Evolutionary conservation across 345 rosid genomes (phyloP), one percentile per base, ranked within the genome.

Genomic region (Eucalyptus decipiens): DNA sequence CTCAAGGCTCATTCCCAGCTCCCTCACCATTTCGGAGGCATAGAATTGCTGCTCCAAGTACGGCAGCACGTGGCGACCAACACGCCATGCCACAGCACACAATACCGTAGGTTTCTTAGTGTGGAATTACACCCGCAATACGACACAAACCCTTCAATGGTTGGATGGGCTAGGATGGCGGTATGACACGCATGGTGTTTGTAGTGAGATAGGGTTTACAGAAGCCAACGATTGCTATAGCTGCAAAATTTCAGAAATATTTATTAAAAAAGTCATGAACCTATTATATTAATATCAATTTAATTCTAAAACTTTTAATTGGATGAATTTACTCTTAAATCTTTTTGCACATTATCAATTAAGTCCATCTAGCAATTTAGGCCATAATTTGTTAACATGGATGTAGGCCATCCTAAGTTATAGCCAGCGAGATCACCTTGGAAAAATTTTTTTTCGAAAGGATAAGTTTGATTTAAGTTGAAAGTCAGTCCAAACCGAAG

Each of bases 31-130:
- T 24, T 21, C 30, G 30, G 13, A 56, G 3, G 30, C 28, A 24
- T 94, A 94, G 43, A 95, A 9, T 12, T 91, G 94, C 49, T 95
- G 98, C 88, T 96, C 96, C 1, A 91, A 92, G 54, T 92, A 76
- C 80, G 93, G 26, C 43, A 96, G 98, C 96, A 94, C 3, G 93
- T 86, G 18, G 94, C 92, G 3, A 90, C 88, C 4, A 95, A 97
- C n/a, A 94, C 94, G 4, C 94, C 96, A 17, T 91, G 92, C 94
- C 96, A 92, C 32, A 95, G 42, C 58, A 52, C 58, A 52, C 26
- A 4, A 52, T 52, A 21, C 58, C 58, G 24, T 23, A 56, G 30
- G 30, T 24, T 10, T 24, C 30, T 24, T 56, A 56, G 62, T 24
- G 30, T 56, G 62, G 62, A 24, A 26, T 56, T 56, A 9, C 62